Conservation (phyloP, 768 basidiomycete species). For the Mycena vitilis region DNA sequence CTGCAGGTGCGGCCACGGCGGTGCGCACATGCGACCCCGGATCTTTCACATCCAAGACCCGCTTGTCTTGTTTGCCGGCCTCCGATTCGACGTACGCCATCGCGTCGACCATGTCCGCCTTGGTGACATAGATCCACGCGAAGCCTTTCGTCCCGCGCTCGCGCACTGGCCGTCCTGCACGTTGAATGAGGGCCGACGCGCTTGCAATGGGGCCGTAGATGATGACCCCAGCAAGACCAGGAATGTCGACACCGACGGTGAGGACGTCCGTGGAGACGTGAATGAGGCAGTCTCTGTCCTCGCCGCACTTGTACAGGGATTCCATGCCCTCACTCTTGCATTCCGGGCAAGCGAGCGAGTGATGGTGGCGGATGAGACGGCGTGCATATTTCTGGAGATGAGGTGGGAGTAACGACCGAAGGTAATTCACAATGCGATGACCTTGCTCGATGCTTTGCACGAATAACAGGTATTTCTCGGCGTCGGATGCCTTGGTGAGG, state of each 20-base stretch:
- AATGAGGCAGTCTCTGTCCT: too few relatives aligned
- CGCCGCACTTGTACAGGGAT: too few relatives aligned
- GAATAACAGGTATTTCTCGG: constrained; percentile 2
- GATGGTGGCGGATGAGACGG: constrained; percentile 16
- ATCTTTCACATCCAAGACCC: too few relatives aligned
- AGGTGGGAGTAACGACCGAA: constrained; percentile 7
- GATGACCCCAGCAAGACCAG: constrained; percentile 5
- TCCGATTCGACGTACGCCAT: constrained; percentile 2
- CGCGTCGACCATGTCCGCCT: constrained; percentile 15
- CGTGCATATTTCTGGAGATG: constrained; percentile 19
- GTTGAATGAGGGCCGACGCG: constrained; percentile 5
- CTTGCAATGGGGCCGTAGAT: constrained; percentile 4
- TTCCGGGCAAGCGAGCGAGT: constrained; percentile 5
- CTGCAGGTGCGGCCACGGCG: too few relatives aligned
- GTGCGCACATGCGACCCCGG: too few relatives aligned
- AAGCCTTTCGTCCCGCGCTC: neutral
- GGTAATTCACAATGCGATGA: constrained; percentile 4
- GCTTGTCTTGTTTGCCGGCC: neutral
- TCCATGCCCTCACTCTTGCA: too few relatives aligned
- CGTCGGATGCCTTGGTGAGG: neutral
- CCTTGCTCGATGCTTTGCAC: constrained; percentile 10
- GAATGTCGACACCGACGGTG: neutral
- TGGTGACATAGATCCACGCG: constrained; percentile 13
- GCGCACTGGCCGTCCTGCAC: constrained; percentile 13
- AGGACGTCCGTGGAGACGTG: too few relatives aligned